Base-by-base conservation (phyloP, 2,329 filamentous ascomycete genomes). In the Fusarium acutatum region DNA sequence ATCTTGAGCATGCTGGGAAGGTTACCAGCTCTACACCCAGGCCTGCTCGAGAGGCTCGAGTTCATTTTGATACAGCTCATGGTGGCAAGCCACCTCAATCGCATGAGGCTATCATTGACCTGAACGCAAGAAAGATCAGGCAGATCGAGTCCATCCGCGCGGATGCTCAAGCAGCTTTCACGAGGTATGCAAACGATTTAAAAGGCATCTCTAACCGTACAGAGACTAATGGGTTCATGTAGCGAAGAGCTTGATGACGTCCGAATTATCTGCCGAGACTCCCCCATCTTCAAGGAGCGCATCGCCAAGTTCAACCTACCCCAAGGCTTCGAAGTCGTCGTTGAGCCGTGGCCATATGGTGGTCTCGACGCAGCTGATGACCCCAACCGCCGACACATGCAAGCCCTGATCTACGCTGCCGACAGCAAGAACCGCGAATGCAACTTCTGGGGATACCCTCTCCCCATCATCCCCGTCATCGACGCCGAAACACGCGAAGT, bases 371-470 rank as follows among this genome's bases (percentile, higher is more conserved):
- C 73, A 1, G 49, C 49, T 53, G 65, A 56, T 7, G 81, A 81
- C 56, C 81, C 77, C 24, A 63, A 78, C 22, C 73, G 49, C 4
- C 79, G 81, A 12, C 75, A 76, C 20, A 82, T 82, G 69, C 81
- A 82, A 57, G 80, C 75, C 22, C 71, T 82, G 0, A 74, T 81
- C 49, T 83, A 82, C 37, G 81, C 77, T 6, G 78, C 82, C 38
- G 75, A 76, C 1, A 64, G 74, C 18, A 80, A 69, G 24, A 78
- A 79, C 38, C 78, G 79, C 0, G 87, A 89, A 64, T 83, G 87
- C 18, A 90, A 90, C 68, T 86, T 86, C 67, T 89, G 89, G 71
- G 86, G 87, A 3, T 89, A 87, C 52, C 88, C 88, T 0, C 79
- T 89, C 9, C 85, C 85, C 1, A 78, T 87, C 24, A 84, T 86